Conservation (phyloP, 768 basidiomycete species). For the Psilocybe cubensis region DNA sequence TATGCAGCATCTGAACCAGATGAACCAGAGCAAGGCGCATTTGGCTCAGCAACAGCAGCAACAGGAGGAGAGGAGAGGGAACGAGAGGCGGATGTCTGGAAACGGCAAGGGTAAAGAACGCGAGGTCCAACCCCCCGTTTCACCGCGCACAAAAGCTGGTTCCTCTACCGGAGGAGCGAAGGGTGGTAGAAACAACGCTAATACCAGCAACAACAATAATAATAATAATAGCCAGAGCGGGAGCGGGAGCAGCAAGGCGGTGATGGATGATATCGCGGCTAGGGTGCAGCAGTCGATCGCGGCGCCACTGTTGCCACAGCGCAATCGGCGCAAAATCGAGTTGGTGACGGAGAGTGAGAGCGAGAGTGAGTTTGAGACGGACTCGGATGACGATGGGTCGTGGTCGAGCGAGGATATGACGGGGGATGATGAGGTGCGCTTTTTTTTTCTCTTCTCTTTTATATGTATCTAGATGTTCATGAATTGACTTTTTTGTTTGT, state of each 20-base stretch:
- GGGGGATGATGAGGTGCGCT: conserved; percentile 37
- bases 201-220: too few species aligned
- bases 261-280: conserved; percentile 15
- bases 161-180: background rate
- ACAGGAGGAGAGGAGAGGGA: conserved; percentile 11
- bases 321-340: conserved; percentile 47
- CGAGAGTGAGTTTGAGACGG: conserved; percentile 58
- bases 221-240: background rate
- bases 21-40: background rate
- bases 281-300: conserved; percentile 28
- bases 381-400: conserved; percentile 40
- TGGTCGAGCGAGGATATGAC: conserved; percentile 67
- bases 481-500: conserved; percentile 1
- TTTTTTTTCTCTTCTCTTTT: background rate
- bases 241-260: conserved; percentile 13
- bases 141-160: too few species aligned
- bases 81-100: too few species aligned
- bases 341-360: conserved; percentile 43
- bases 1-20: conserved; percentile 7
- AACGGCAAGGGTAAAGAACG: too few species aligned
- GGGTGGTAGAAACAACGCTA: background rate
- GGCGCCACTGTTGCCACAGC: conserved; percentile 29
- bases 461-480: background rate
- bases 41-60: conserved; percentile 9
- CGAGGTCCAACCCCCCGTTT: too few species aligned